Evolutionary conservation across 768 basidiomycete genomes (phyloP).

Genomic region (Nidularia pulvinata): DNA sequence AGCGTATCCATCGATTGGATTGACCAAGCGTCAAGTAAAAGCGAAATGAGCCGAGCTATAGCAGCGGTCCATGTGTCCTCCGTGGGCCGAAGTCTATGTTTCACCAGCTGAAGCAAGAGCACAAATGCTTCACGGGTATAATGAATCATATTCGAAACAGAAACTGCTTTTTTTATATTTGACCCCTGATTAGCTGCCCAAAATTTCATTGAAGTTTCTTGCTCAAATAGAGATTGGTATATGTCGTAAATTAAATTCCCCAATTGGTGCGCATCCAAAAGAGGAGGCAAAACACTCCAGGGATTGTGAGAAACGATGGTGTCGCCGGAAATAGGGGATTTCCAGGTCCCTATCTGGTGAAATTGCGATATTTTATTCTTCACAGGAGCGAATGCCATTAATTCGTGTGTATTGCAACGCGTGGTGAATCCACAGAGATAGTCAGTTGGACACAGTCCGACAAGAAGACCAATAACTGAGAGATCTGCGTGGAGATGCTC

Average conservation of each 20-base stretch:
- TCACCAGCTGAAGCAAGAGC: constrained; percentile 22
- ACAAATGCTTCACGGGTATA: constrained; percentile 29
- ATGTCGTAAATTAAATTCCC: constrained; percentile 33
- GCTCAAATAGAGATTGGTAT: constrained; percentile 33
- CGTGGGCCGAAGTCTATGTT: constrained; percentile 7
- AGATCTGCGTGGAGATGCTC: constrained; percentile 28
- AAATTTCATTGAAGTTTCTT: constrained; percentile 19
- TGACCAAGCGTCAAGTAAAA: constrained; percentile 14
- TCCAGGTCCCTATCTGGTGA: constrained; percentile 36
- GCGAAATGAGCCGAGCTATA: constrained; percentile 20
- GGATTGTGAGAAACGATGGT: constrained; percentile 3
- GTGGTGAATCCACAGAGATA: constrained; percentile 32
- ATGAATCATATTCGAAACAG: constrained; percentile 13
- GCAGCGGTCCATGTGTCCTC: constrained; percentile 19
- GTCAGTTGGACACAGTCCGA: constrained; percentile 29
- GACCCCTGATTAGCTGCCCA: constrained; percentile 4
- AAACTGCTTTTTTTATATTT: constrained; percentile 11
- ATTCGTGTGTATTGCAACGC: constrained; percentile 32
- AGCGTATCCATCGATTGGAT: constrained; percentile 26
- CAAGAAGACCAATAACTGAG: constrained; percentile 25
- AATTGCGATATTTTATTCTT: constrained; percentile 16
- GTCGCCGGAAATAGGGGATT: constrained; percentile 22
- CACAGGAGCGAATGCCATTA: constrained; percentile 9
- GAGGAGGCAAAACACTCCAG: constrained; percentile 2
- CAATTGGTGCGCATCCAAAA: constrained; percentile 21